These are phyloP conservation scores for Botrytis paeoniae DNA, from an alignment of 2,329 filamentous ascomycete species.

Conservation along the genomic window DNA sequence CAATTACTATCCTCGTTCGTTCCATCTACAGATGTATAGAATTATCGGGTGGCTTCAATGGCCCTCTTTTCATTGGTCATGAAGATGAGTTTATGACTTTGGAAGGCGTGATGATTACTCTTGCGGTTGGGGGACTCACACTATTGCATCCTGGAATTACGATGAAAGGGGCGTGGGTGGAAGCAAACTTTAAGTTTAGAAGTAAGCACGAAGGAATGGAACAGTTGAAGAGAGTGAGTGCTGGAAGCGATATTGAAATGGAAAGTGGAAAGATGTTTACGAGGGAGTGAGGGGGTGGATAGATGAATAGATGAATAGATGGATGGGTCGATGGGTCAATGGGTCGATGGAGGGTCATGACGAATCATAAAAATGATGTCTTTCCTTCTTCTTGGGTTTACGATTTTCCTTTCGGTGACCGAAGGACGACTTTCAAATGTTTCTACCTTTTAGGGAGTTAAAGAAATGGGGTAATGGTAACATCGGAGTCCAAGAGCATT, in stretches of 20 bases:
- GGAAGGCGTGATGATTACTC: slow-evolving; percentile 47
- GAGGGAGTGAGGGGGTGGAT: neutral
- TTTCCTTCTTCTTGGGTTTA: neutral
- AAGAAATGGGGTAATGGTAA: fast-evolving
- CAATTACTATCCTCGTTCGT: slow-evolving; percentile 55
- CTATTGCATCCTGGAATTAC: slow-evolving; percentile 43
- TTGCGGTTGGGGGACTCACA: slow-evolving; percentile 47
- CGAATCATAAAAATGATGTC: neutral
- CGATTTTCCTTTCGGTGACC: neutral
- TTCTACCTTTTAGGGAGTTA: neutral
- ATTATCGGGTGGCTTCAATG: slow-evolving; percentile 53
- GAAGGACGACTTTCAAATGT: neutral
- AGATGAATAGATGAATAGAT: too few relatives aligned
- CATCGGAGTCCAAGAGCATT: neutral
- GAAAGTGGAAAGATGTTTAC: neutral
- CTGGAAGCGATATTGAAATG: slow-evolving; percentile 3
- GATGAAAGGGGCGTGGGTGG: slow-evolving; percentile 27
- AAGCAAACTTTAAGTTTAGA: slow-evolving; percentile 25
- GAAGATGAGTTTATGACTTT: slow-evolving; percentile 47
- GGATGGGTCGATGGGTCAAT: too few relatives aligned
- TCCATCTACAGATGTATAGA: slow-evolving; percentile 58
- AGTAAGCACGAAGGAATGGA: slow-evolving; percentile 6
- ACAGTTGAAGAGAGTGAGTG: neutral
- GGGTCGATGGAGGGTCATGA: too few relatives aligned
- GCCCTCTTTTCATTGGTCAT: slow-evolving; percentile 48